A percentile compares a stretch with the other conserved stretches of the same genome.
phyloP scores from a whole-genome alignment of 805 yeast genomes.

The Ogataea minuta region DNA sequence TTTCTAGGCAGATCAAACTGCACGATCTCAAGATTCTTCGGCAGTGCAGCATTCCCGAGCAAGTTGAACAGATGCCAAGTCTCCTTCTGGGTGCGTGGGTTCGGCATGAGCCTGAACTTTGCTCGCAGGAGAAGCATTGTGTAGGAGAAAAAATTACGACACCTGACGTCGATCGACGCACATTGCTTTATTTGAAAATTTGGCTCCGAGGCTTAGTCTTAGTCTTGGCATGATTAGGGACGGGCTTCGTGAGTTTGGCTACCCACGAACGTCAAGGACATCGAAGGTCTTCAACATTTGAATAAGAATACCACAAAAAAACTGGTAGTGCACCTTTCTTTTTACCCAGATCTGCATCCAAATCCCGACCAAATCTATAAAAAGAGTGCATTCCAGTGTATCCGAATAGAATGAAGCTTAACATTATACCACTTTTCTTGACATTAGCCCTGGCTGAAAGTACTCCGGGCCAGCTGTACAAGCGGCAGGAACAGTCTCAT shows the following conservation, averaged over 20 bases:
- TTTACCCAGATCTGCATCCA: neutral
- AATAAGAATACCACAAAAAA: constrained; percentile 1
- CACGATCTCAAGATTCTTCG: constrained; percentile 5
- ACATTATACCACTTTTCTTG: neutral
- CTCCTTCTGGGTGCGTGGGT: constrained; percentile 19
- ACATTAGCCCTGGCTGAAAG: constrained; percentile 1
- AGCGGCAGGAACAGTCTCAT: neutral
- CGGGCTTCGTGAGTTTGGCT: too few species aligned
- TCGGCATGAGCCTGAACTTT: constrained; percentile 16
- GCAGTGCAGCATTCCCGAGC: constrained; percentile 3
- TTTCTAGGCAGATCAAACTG: constrained; percentile 22
- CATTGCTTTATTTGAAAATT: neutral
- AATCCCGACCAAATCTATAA: constrained; percentile 4
- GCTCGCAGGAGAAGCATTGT: constrained; percentile 3
- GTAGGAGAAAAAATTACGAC: neutral
- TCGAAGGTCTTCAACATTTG: too few species aligned
- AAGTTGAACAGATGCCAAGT: constrained; percentile 24
- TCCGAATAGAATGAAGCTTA: constrained; percentile 2
- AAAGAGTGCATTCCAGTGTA: neutral
- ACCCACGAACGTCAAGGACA: too few species aligned
- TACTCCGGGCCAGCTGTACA: too few species aligned
- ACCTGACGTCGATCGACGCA: constrained; percentile 1
- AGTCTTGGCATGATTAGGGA: neutral
- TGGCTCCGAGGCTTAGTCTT: too few species aligned
- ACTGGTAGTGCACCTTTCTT: neutral